Evolutionary conservation across 1,284 basidiomycete genomes (phyloP), one percentile per base, ranked within the genome.

Genomic region (Heimioporus retisporus): DNA sequence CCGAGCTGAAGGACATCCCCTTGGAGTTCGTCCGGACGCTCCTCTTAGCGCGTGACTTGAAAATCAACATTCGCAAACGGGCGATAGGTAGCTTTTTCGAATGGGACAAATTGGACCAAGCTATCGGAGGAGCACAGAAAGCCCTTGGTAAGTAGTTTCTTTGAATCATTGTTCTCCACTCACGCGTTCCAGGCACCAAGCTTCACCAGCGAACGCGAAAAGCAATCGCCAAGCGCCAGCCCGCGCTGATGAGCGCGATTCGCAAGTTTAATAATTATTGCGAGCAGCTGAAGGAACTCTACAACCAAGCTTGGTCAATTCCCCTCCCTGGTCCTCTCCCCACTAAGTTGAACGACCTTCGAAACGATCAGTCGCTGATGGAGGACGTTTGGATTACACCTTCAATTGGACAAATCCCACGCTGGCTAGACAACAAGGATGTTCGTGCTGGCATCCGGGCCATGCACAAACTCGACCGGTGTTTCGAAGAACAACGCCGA

Each of bases 31-130:
- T 82, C 7, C 60, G 70, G 0, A 73, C 64, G 0, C 73, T 84
- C 0, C 54, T 84, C 0, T 65, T 83, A 55, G 78, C 79, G 0
- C 70, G 74, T 0, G 81, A 82, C 43, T 71, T 83, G n/a, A 84
- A 84, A 64, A 80, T 81, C 14, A 81, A 80, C 59, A 81, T 84
- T 23, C 67, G 77, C 0, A 81, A 80, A 56, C 66, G 73, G 1
- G 81, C 79, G 0, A 76, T 82, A 15, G n/a, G 11, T 4, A 19
- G 19, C 23, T 50, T 50, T n/a, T 50, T 50, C 16, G 48, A 50
- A n/a, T n/a, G 21, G 21, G 21, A 50, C 21, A 50, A 50, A 18
- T n/a, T 50, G 10, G 21, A 50, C 23, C 48, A 50, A 18, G 48
- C 48, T 7, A 13, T 50, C 6, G 48, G 48, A 6, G 48, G 48